Percentiles rank a stretch among this genome's conserved stretches.
Conservation (phyloP, 2,329 filamentous ascomycete species). For the Whalleya microplaca region DNA sequence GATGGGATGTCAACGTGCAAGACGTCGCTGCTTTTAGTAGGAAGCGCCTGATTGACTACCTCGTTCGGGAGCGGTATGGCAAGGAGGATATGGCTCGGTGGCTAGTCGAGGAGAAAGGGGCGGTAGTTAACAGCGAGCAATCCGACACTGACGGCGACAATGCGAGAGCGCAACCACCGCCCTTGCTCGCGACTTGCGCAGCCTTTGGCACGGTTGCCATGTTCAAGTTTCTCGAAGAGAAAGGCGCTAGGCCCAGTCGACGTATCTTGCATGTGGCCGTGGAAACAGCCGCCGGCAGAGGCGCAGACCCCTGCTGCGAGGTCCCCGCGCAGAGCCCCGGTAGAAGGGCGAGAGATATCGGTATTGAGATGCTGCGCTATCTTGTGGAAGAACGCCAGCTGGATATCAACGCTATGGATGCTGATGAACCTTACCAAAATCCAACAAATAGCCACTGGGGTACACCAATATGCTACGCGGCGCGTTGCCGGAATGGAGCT, state of each 20-base stretch:
- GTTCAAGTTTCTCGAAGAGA: constrained; percentile 9
- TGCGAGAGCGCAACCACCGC: background rate
- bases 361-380: constrained; percentile 2
- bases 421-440: background rate
- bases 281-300: background rate
- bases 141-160: background rate
- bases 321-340: background rate
- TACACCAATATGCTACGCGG: constrained; percentile 9
- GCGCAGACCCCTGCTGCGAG: background rate
- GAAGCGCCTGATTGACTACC: constrained; percentile 6
- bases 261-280: constrained; percentile 4
- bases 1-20: constrained; percentile 4
- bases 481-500: background rate
- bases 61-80: background rate
- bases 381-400: constrained; percentile 4
- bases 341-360: background rate
- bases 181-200: constrained; percentile 8
- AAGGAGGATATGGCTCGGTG: constrained; percentile 6
- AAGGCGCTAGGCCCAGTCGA: background rate
- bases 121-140: background rate
- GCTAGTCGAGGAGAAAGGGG: constrained; percentile 10
- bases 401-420: constrained; percentile 9
- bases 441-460: background rate
- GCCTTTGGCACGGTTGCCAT: constrained; percentile 1
- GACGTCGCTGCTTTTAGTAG: background rate